A percentile compares a stretch with the other conserved stretches of the same genome.
These are phyloP conservation scores for Phalaenopsis equestris DNA, from an alignment of 106 monocot species.

Conservation along the genomic window DNA sequence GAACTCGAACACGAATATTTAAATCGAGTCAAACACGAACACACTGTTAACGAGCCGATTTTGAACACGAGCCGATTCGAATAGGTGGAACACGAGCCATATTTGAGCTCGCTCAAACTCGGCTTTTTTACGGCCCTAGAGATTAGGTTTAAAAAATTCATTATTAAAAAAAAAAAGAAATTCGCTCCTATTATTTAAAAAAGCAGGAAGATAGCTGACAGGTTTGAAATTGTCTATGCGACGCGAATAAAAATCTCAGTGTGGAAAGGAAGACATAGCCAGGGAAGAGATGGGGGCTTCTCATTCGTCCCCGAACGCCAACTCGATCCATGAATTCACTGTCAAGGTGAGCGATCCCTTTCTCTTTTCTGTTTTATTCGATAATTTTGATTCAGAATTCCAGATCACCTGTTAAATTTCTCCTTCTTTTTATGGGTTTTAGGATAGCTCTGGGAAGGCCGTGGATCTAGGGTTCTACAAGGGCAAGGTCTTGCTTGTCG, in stretches of 20 bases:
- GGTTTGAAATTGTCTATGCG: no score
- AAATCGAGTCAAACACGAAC: no score
- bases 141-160: no score
- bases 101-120: no score
- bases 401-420: neutral
- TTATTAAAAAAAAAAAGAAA: no score
- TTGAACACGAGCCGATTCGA: no score
- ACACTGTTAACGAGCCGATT: no score
- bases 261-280: neutral
- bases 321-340: conserved; percentile 67
- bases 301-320: conserved; percentile 34
- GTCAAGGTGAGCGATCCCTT: conserved; percentile 38
- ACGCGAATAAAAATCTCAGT: neutral
- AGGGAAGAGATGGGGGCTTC: conserved; percentile 39
- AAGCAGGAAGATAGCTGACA: no score
- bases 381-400: neutral
- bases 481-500: conserved; percentile 63
- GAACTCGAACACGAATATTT: no score
- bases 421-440: neutral
- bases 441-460: conserved; percentile 62
- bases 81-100: no score
- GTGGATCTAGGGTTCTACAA: conserved; percentile 47
- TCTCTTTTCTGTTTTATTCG: neutral
- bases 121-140: no score
- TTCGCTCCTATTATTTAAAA: no score